phyloP scores from a whole-genome alignment of 164 flowering plant genomes.

The Chimonanthus praecox region DNA sequence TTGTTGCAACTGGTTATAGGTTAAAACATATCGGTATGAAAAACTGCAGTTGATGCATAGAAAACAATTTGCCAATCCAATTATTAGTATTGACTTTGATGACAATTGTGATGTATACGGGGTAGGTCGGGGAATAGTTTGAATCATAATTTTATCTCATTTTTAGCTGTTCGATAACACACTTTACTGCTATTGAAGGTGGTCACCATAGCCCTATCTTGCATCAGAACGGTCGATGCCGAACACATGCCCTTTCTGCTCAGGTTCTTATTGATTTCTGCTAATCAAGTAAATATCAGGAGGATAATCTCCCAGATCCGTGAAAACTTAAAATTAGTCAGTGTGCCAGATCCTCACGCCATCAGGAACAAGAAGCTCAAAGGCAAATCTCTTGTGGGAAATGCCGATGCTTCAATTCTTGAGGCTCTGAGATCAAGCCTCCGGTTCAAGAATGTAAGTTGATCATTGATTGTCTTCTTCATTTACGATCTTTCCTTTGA shows the following conservation, averaged over 20 bases:
- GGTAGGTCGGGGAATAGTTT: too few species aligned
- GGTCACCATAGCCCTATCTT: slow-evolving; percentile 60
- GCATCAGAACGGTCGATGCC: slow-evolving; percentile 59
- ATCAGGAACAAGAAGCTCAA: slow-evolving; percentile 43
- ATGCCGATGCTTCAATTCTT: slow-evolving; percentile 53
- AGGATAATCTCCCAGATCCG: slow-evolving; percentile 68
- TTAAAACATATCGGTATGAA: too few species aligned
- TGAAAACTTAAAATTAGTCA: slow-evolving; percentile 53
- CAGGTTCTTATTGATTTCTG: slow-evolving; percentile 68
- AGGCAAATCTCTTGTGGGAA: slow-evolving; percentile 47
- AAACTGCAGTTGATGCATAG: too few species aligned
- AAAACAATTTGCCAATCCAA: too few species aligned
- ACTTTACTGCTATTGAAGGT: slow-evolving; percentile 33
- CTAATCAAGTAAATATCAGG: slow-evolving; percentile 49
- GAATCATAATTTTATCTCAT: too few species aligned
- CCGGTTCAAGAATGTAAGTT: slow-evolving; percentile 61
- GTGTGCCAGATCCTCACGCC: slow-evolving; percentile 28
- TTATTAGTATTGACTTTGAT: too few species aligned
- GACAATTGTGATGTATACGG: too few species aligned
- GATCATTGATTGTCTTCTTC: not conserved
- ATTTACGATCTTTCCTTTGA: not conserved
- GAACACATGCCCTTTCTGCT: slow-evolving; percentile 71
- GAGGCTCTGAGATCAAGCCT: slow-evolving; percentile 72
- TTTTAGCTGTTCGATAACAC: not conserved
- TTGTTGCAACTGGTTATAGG: too few species aligned